Percentiles rank a stretch among this genome's conserved stretches.
Conservation (phyloP, 352 stramenopile genomes). For the Phytophthora pini region DNA sequence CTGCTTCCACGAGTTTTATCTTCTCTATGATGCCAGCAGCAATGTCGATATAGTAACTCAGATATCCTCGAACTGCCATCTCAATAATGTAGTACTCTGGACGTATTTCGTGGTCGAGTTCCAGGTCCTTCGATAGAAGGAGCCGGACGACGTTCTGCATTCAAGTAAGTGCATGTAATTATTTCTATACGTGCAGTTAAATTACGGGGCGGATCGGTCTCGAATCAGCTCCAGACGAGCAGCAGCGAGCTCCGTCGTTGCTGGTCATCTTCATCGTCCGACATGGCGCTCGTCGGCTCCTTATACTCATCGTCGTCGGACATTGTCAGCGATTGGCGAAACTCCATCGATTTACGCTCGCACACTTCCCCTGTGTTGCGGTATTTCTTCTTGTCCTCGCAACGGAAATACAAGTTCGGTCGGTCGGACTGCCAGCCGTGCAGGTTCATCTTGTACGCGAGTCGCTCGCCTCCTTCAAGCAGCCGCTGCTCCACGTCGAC, state of each 20-base stretch:
- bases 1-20: not conserved
- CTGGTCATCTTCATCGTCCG: conserved; percentile 22
- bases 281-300: conserved; percentile 11
- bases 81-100: too few relatives aligned
- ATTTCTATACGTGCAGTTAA: conserved; percentile 21
- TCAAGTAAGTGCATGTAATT: conserved; percentile 1
- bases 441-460: conserved; percentile 45
- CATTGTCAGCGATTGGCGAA: conserved; percentile 18
- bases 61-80: too few relatives aligned
- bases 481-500: conserved; percentile 30
- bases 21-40: too few relatives aligned
- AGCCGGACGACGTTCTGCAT: not conserved
- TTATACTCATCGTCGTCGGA: conserved; percentile 25
- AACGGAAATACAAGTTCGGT: conserved; percentile 35
- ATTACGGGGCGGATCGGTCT: conserved; percentile 6
- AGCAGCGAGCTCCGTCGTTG: conserved; percentile 22
- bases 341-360: conserved; percentile 32
- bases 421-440: conserved; percentile 56
- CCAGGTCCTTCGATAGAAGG: not conserved
- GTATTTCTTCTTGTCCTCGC: conserved; percentile 36
- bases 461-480: conserved; percentile 26
- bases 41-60: too few relatives aligned
- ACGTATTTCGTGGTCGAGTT: too few relatives aligned
- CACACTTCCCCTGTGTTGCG: conserved; percentile 4
- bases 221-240: conserved; percentile 27